phyloP scores from a whole-genome alignment of 192 early-diverging fungal species.

The Coemansia furcata region DNA sequence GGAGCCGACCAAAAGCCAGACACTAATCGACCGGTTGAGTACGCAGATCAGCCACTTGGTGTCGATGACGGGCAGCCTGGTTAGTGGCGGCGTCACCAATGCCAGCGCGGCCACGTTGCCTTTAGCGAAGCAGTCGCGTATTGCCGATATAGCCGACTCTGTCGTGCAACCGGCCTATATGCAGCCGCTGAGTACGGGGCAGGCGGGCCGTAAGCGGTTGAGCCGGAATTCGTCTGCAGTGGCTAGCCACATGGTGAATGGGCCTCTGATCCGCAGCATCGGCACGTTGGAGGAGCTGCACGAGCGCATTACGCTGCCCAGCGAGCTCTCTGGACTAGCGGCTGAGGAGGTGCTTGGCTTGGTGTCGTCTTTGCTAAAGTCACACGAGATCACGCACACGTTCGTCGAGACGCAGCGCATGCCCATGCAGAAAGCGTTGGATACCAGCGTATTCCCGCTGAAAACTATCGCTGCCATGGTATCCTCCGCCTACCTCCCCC shows the following conservation, averaged over 20 bases:
- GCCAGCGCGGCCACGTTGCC: not conserved
- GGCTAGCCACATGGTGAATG: not conserved
- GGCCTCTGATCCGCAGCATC: slow-evolving; percentile 12
- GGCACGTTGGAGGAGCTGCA: slow-evolving; percentile 9
- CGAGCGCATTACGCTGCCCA: slow-evolving; percentile 26
- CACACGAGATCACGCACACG: slow-evolving; percentile 42
- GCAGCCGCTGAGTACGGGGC: slow-evolving; percentile 19
- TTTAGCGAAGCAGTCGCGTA: not conserved
- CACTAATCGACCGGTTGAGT: slow-evolving; percentile 16
- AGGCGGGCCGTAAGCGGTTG: not conserved
- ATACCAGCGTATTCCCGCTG: slow-evolving; percentile 28
- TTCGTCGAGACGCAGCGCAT: slow-evolving; percentile 37
- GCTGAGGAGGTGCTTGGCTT: slow-evolving; percentile 18
- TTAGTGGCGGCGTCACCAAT: not conserved
- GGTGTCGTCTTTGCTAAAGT: slow-evolving; percentile 21
- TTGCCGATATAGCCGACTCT: not conserved
- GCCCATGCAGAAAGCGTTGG: slow-evolving; percentile 18
- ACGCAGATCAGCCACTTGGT: slow-evolving; percentile 15
- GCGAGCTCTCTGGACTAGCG: slow-evolving; percentile 9
- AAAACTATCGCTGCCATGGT: slow-evolving; percentile 29
- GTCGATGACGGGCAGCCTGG: slow-evolving; percentile 1
- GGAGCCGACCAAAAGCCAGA: not conserved
- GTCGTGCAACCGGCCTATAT: slow-evolving; percentile 18
- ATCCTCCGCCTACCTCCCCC: not conserved
- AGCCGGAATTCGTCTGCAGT: not conserved